A percentile compares a stretch with the other conserved stretches of the same genome.
phyloP scores from a whole-genome alignment of 2,329 filamentous ascomycete genomes.

The Pseudogymnoascus sp. region DNA sequence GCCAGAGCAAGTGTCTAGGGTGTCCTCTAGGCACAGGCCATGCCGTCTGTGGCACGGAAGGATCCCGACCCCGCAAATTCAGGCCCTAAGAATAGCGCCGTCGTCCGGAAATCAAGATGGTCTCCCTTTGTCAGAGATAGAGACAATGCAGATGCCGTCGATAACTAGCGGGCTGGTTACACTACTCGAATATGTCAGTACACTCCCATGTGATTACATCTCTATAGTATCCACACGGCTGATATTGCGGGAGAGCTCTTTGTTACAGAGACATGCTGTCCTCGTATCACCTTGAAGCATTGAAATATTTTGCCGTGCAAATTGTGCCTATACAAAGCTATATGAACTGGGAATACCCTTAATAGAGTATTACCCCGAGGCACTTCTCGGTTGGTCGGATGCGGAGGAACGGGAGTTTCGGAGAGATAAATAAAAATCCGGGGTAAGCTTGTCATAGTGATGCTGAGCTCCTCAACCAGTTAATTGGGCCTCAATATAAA shows the following conservation, averaged over 20 bases:
- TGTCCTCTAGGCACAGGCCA: constrained; percentile 1
- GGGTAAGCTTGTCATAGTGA: not conserved
- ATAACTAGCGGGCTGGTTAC: not conserved
- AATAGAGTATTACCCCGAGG: not conserved
- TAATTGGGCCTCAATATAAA: constrained; percentile 1
- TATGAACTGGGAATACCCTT: not conserved
- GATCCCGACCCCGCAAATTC: constrained; percentile 3
- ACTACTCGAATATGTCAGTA: not conserved
- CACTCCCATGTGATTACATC: not conserved
- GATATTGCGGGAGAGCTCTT: not conserved
- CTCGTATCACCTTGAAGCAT: not conserved
- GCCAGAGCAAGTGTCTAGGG: not conserved
- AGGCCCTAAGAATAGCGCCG: constrained; percentile 3
- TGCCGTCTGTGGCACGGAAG: constrained; percentile 7
- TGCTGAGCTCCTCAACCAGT: not conserved
- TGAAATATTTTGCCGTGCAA: not conserved
- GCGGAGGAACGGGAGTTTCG: not conserved
- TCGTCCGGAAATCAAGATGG: not conserved
- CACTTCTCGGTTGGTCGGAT: constrained; percentile 1
- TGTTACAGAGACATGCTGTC: not conserved
- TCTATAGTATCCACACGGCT: not conserved
- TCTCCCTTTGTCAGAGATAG: not conserved
- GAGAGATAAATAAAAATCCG: not conserved
- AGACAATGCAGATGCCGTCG: not conserved
- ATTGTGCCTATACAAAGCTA: constrained; percentile 5